Evolutionary conservation across 176 grass and related monocot genomes (phyloP), one percentile per base, ranked within the genome.

Genomic region (Saccharum officinarum): DNA sequence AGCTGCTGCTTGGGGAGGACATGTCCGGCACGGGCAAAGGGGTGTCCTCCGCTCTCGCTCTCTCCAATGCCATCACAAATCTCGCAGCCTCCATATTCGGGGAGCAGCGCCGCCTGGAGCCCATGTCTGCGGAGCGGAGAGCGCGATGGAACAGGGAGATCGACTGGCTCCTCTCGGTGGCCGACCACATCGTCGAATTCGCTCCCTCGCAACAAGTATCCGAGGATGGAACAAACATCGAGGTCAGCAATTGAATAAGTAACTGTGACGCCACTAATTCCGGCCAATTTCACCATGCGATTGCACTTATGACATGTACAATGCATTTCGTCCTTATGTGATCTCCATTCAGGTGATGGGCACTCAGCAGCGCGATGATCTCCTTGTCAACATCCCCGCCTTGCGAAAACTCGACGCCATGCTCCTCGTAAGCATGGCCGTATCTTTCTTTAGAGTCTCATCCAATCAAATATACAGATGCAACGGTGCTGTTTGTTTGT

Each of bases 1-100:
- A 97, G 84, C 87, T 97, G 87, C 81, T 97, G 71, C 92, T 97
- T 17, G 91, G 91, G 13, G 94, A 97, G 83, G 94, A 97, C 73
- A 97, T 97, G 94, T 97, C 91, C 12, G 89, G 94, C 63, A 80
- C 87, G 1, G 91, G 94, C 36, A 97, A 93, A 81, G 94, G 94
- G 34, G 94, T 97, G 31, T 94, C 89, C 67, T 92, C 94, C 13
- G 91, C 94, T 67, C 87, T 97, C 12, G 91, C 94, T 52, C 87
- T 97, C 69, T 97, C 94, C 81, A 97, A 97, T 25, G 87, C 91
- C 84, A 88, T 94, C 79, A 93, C 94, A 13, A 97, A 97, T 79
- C 94, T 93, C 52, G 91, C 94, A 89, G 96, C 96, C 79, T 98
- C 93, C 15, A 77, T 98, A 12, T 98, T 95, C 55, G 95, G 96